A percentile compares a stretch with the other conserved stretches of the same genome.
Conservation (phyloP, 2,329 filamentous ascomycete genomes). For the Scedosporium minutisporum region DNA sequence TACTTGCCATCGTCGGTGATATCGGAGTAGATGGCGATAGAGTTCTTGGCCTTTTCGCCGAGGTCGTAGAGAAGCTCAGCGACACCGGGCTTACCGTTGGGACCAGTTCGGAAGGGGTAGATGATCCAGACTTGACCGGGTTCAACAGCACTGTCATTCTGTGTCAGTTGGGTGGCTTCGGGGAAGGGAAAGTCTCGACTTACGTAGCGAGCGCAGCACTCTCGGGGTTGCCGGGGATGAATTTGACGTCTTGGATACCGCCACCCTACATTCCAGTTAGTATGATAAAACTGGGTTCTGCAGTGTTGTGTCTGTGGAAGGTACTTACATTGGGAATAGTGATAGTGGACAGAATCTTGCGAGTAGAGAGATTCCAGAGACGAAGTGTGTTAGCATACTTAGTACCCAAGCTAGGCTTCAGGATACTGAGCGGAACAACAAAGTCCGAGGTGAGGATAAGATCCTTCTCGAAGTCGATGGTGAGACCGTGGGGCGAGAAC, state of each 20-base stretch:
- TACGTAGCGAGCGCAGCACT: conserved; percentile 46
- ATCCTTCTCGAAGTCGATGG: conserved; percentile 46
- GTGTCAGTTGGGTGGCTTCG: not conserved
- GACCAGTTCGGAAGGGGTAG: conserved; percentile 48
- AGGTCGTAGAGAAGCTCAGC: conserved; percentile 50
- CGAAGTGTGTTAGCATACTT: conserved; percentile 46
- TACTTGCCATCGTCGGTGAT: conserved; percentile 47
- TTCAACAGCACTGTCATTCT: conserved; percentile 34
- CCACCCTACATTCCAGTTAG: conserved; percentile 26
- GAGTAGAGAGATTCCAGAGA: conserved; percentile 44
- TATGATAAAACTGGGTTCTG: fast-evolving
- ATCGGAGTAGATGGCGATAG: conserved; percentile 51
- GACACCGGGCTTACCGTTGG: conserved; percentile 45
- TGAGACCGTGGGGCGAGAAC: conserved; percentile 52
- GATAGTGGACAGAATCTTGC: conserved; percentile 50
- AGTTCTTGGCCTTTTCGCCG: conserved; percentile 44
- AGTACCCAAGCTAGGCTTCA: conserved; percentile 48
- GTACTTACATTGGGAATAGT: conserved; percentile 45
- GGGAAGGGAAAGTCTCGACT: conserved; percentile 4
- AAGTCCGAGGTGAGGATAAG: conserved; percentile 54
- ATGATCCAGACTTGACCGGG: conserved; percentile 56
- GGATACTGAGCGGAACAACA: conserved; percentile 49
- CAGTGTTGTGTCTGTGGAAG: fast-evolving
- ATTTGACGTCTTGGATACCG: conserved; percentile 57
- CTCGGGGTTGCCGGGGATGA: conserved; percentile 51